phyloP scores from a whole-genome alignment of 371 early-diverging fungal genomes.

The Neoconidiobolus thromboides region DNA sequence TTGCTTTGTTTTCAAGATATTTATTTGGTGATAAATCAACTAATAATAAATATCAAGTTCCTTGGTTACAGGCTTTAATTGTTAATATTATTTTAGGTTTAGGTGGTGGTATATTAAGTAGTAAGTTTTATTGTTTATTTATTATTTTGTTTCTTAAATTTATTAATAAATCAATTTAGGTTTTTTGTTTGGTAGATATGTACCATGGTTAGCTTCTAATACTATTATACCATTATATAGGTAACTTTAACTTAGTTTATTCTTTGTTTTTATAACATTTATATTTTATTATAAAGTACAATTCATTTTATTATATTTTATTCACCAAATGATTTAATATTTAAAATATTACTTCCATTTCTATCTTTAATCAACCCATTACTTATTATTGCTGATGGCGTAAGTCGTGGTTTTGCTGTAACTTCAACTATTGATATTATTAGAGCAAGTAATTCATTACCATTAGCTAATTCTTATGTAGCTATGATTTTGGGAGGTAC shows the following conservation, averaged over 20 bases:
- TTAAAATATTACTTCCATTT: not conserved
- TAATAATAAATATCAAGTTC: not conserved
- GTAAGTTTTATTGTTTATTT: not conserved
- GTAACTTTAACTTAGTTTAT: not conserved
- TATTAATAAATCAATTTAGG: not conserved
- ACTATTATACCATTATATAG: not conserved
- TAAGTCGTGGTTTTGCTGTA: not conserved
- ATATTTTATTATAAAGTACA: not conserved
- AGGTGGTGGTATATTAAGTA: slow-evolving; percentile 3
- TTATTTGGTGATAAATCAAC: not conserved
- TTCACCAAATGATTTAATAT: not conserved
- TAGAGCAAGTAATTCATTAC: not conserved
- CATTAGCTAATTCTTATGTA: slow-evolving; percentile 3
- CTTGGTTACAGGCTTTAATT: slow-evolving; percentile 5
- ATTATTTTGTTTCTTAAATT: not conserved
- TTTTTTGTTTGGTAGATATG: slow-evolving; percentile 2
- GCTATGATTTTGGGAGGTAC: slow-evolving; percentile 6
- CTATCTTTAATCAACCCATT: not conserved
- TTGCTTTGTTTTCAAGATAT: not conserved
- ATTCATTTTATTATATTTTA: slow-evolving; percentile 2
- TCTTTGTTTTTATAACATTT: not conserved
- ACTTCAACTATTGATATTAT: not conserved
- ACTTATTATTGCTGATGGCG: slow-evolving; percentile 2
- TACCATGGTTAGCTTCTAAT: slow-evolving; percentile 5
- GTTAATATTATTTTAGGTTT: not conserved